phyloP scores from a whole-genome alignment of 345 rosid genomes.

The Ricinus communis region DNA sequence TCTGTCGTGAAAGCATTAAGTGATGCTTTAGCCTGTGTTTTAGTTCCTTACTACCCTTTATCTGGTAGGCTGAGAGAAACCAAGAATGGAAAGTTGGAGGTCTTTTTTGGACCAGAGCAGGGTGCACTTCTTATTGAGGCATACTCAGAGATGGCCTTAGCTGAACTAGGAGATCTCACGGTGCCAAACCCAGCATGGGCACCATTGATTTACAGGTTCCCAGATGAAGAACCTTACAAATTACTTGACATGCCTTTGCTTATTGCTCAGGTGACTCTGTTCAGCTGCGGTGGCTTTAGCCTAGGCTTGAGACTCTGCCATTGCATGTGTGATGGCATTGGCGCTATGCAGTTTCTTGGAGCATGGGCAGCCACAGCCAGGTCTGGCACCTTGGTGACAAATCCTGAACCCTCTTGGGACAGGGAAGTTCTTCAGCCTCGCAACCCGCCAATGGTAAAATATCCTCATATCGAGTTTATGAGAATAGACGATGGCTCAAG shows the following conservation, averaged over 20 bases:
- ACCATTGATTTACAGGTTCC: constrained; percentile 62
- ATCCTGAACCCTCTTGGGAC: constrained; percentile 79
- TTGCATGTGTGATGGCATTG: constrained; percentile 86
- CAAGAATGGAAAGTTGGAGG: constrained; percentile 62
- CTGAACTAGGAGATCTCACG: constrained; percentile 69
- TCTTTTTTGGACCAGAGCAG: constrained; percentile 66
- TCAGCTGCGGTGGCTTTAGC: constrained; percentile 82
- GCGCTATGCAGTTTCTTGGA: constrained; percentile 86
- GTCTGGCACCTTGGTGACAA: constrained; percentile 46
- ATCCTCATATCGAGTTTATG: constrained; percentile 67
- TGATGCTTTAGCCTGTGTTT: constrained; percentile 56
- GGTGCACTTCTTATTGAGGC: constrained; percentile 83
- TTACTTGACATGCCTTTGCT: constrained; percentile 77
- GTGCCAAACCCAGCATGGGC: constrained; percentile 92
- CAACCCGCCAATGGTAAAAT: constrained; percentile 58
- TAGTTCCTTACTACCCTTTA: constrained; percentile 84
- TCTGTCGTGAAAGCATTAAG: constrained; percentile 37
- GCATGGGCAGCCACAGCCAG: constrained; percentile 78
- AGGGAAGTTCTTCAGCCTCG: constrained; percentile 63
- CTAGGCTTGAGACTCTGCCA: constrained; percentile 85
- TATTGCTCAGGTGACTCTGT: constrained; percentile 76
- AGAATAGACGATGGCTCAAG: constrained; percentile 69
- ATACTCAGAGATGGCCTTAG: constrained; percentile 45
- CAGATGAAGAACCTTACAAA: constrained; percentile 74
- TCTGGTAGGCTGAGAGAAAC: constrained; percentile 76